Evolutionary conservation across 106 monocot genomes (phyloP).

Genomic region (Alisma plantagoaquatica): DNA sequence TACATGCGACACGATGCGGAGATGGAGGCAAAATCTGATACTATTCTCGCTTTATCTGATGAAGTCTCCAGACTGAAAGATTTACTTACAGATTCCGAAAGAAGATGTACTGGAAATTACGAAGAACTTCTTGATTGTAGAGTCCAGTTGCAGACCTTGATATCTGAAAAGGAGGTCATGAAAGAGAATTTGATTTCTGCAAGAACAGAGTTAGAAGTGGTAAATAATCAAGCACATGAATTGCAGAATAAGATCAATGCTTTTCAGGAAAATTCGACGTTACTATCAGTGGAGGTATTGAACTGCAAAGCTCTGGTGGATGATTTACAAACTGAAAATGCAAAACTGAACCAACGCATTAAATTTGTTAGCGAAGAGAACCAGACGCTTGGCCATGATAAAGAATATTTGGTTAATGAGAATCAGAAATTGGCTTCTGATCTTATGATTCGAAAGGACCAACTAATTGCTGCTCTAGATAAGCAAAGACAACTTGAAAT

Average conservation of each 20-base stretch:
- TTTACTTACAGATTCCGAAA: conserved; percentile 27
- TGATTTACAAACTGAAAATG: conserved; percentile 50
- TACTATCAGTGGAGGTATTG: conserved; percentile 29
- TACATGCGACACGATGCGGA: conserved; percentile 46
- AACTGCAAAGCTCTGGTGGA: conserved; percentile 31
- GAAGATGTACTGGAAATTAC: conserved; percentile 18
- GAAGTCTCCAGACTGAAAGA: conserved; percentile 27
- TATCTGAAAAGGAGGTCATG: conserved; percentile 41
- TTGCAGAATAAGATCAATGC: conserved; percentile 8
- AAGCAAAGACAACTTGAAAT: conserved; percentile 37
- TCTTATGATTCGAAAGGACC: conserved; percentile 40
- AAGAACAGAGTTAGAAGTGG: conserved; percentile 28
- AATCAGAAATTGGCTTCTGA: conserved; percentile 43
- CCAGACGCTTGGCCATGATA: conserved; percentile 28
- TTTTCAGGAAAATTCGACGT: conserved; percentile 26
- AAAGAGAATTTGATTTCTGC: conserved; percentile 18
- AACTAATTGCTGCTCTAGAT: conserved; percentile 27
- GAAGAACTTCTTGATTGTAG: conserved; percentile 50
- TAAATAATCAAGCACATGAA: conserved; percentile 1
- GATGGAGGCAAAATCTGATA: conserved; percentile 14
- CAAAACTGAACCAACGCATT: conserved; percentile 18
- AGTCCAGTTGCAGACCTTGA: conserved; percentile 24
- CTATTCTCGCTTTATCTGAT: conserved; percentile 21
- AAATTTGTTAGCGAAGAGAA: conserved; percentile 19
- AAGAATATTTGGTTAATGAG: conserved; percentile 34